phyloP scores from a whole-genome alignment of 768 basidiomycete genomes.

The Lentinula detonsa region DNA sequence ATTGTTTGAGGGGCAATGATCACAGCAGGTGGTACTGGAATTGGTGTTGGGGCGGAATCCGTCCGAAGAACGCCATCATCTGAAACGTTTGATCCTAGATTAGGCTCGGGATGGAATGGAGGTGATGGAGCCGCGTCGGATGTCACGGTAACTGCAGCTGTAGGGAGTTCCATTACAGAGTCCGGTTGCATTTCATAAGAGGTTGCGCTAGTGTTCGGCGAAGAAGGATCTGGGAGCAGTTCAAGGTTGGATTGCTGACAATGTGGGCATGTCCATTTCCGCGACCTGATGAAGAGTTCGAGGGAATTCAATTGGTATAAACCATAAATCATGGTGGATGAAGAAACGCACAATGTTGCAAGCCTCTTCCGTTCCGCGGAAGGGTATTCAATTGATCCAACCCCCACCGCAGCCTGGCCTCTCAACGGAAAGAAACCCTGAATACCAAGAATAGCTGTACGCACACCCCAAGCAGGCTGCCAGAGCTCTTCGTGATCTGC shows the following conservation, averaged over 20 bases:
- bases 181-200: not conserved
- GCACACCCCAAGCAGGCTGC: constrained; percentile 98
- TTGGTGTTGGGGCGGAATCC: constrained; percentile 1
- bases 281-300: constrained; percentile 46
- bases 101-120: not conserved
- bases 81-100: not conserved
- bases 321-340: not conserved
- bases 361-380: constrained; percentile 69
- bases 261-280: constrained; percentile 74
- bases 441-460: constrained; percentile 89
- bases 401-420: constrained; percentile 80
- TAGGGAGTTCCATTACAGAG: not conserved
- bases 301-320: constrained; percentile 6
- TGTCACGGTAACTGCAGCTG: not conserved
- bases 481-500: constrained; percentile 92
- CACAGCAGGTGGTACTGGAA: constrained; percentile 24
- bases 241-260: constrained; percentile 65
- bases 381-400: constrained; percentile 84
- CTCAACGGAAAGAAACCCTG: constrained; percentile 88
- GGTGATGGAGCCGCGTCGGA: not conserved
- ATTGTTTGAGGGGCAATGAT: constrained; percentile 8
- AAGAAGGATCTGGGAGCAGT: constrained; percentile 62
- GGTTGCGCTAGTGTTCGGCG: not conserved
- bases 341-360: constrained; percentile 57
- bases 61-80: not conserved